Percentiles rank a stretch among this genome's conserved stretches.
These are phyloP conservation scores for Wickerhamomyces silvicola DNA, from an alignment of 805 yeast species.

Conservation along the genomic window DNA sequence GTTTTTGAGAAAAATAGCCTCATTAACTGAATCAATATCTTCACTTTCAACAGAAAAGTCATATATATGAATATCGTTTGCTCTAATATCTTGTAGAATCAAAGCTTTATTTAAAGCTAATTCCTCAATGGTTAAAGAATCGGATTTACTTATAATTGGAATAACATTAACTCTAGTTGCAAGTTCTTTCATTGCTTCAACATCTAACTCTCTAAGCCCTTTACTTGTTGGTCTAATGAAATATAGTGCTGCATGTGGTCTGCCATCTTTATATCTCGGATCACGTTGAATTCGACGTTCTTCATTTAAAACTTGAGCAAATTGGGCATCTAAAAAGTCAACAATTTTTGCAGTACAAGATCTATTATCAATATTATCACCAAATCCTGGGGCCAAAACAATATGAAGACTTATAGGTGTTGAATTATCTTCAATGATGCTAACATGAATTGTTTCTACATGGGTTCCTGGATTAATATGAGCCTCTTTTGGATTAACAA, in stretches of 20 bases:
- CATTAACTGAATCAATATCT: slow-evolving; percentile 26
- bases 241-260: slow-evolving; percentile 75
- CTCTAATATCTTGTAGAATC: slow-evolving; percentile 49
- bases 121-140: slow-evolving; percentile 66
- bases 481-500: slow-evolving; percentile 26
- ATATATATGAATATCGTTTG: slow-evolving; percentile 57
- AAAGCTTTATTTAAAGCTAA: slow-evolving; percentile 44
- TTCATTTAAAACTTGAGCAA: slow-evolving; percentile 65
- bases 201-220: slow-evolving; percentile 66
- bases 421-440: slow-evolving; percentile 52
- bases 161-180: slow-evolving; percentile 73
- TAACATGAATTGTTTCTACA: slow-evolving; percentile 45
- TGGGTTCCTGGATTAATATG: slow-evolving; percentile 29
- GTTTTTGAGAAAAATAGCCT: slow-evolving; percentile 33
- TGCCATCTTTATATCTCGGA: slow-evolving; percentile 61
- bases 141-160: slow-evolving; percentile 79
- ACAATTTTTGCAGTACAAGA: slow-evolving; percentile 42
- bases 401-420: slow-evolving; percentile 48
- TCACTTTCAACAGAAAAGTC: slow-evolving; percentile 68
- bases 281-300: slow-evolving; percentile 71
- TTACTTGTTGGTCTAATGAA: slow-evolving; percentile 66
- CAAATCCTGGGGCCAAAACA: slow-evolving; percentile 72
- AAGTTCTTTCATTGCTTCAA: slow-evolving; percentile 60
- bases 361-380: slow-evolving; percentile 66
- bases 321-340: slow-evolving; percentile 61